phyloP scores from a whole-genome alignment of 306 rosid genomes.

The Medicago lupulina region DNA sequence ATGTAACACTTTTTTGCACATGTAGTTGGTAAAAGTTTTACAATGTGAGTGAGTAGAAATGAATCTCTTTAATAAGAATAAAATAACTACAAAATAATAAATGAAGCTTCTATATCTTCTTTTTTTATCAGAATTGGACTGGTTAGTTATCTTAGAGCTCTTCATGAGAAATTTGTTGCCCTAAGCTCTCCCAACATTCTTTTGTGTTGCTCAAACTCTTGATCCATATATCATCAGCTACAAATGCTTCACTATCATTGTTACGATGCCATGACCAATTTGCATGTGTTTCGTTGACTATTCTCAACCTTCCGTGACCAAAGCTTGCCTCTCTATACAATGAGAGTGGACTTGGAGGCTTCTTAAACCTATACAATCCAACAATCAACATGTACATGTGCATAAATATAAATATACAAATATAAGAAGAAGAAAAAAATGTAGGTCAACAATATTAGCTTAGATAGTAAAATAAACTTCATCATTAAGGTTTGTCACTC shows the following conservation, averaged over 20 bases:
- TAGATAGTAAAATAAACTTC: too few species aligned
- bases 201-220: conserved; percentile 49
- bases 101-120: neutral
- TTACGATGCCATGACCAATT: conserved; percentile 87
- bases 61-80: too few species aligned
- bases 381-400: neutral
- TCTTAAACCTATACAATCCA: conserved; percentile 44
- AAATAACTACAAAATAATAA: neutral
- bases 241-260: conserved; percentile 54
- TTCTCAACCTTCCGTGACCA: conserved; percentile 77
- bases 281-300: conserved; percentile 69
- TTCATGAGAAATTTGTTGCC: neutral
- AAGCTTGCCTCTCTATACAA: conserved; percentile 75
- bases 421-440: too few species aligned
- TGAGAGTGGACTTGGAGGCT: conserved; percentile 57
- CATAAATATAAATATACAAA: too few species aligned
- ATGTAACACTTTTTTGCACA: too few species aligned
- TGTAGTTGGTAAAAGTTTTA: too few species aligned
- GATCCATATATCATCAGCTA: conserved; percentile 63
- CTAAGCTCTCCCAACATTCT: conserved; percentile 29
- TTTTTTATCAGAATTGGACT: neutral
- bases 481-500: neutral
- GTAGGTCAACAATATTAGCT: neutral
- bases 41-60: too few species aligned
- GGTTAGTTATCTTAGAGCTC: conserved; percentile 11